Evolutionary conservation across 768 basidiomycete species (phyloP), one percentile per base, ranked within the genome.

Genomic region (Guyanaporus albipodus): DNA sequence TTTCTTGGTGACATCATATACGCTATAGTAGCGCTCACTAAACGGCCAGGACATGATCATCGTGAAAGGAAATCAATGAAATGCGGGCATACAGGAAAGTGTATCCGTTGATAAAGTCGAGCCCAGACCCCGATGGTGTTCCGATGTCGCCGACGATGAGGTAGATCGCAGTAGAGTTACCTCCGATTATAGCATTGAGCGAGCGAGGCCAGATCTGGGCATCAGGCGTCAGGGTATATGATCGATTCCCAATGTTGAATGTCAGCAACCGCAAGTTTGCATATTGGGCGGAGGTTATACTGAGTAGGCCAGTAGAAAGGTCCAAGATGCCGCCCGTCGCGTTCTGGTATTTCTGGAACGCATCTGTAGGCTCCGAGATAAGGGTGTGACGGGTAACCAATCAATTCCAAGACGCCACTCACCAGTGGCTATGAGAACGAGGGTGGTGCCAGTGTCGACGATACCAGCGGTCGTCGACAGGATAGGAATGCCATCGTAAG

Each of bases 181-280:
- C 43, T 6, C 35, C 35, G 14, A 44, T 22, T 2, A 9, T 21
- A 15, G 34, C 12, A n/a, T 44, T 44, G 14, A 44, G 34, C 8
- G 35, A 35, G 6, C 43, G 43, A 2, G 43, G 43, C 43, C 43
- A 44, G 27, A 44, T 36, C 18, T 44, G 43, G 14, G 18, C 43
- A 15, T 44, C 22, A 8, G 43, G 33, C 8, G 26, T 6, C 11
- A 28, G 11, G 27, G 6, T 28, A 11, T 28, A 28, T 6, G 27
- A 14, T 18, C 34, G 18, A 15, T 4, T 21, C 15, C 14, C 43
- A 3, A 23, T n/a, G 12, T 35, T 10, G 12, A 44, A 44, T 15
- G 6, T 5, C 4, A 44, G 27, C 27, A 27, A 14, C 9, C 37
- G 18, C 10, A 44, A 15, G 8, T 29, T 15, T 24, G 9, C 14